Conservation (phyloP, 495 filamentous ascomycete genomes). For the Jackrogersella multiformis region DNA sequence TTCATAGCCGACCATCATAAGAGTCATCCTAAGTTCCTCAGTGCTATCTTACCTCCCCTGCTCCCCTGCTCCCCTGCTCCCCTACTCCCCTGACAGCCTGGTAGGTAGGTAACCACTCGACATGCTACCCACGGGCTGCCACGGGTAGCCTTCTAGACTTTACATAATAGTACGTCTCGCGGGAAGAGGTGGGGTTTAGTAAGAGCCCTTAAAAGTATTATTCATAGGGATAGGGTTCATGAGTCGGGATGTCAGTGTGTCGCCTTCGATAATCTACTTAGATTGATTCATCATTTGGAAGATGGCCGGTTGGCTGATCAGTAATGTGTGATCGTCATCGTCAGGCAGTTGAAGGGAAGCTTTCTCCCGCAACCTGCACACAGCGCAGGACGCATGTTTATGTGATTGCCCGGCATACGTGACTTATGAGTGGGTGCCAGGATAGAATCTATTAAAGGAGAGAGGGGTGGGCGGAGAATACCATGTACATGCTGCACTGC, state of each 20-base stretch:
- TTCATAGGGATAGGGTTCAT: slow-evolving; percentile 33
- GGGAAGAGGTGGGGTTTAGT: slow-evolving; percentile 32
- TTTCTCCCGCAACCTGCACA: slow-evolving; percentile 43
- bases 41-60: background rate
- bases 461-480: slow-evolving; percentile 34
- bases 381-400: slow-evolving; percentile 39
- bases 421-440: slow-evolving; percentile 30
- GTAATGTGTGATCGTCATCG: slow-evolving; percentile 40
- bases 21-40: background rate
- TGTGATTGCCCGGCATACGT: slow-evolving; percentile 44
- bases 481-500: no score
- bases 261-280: slow-evolving; percentile 44
- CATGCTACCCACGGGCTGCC: background rate
- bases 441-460: slow-evolving; percentile 31
- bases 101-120: background rate
- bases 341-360: slow-evolving; percentile 38
- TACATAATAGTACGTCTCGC: no score
- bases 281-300: slow-evolving; percentile 45
- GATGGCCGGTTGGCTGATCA: slow-evolving; percentile 43
- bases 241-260: slow-evolving; percentile 34
- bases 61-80: no score
- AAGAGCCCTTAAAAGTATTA: background rate
- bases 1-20: slow-evolving; percentile 10
- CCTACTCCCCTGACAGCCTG: no score
- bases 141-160: slow-evolving; percentile 2